A percentile compares a stretch with the other conserved stretches of the same genome.
Conservation (phyloP, 2,329 filamentous ascomycete genomes). For the Alternaria arborescens region DNA sequence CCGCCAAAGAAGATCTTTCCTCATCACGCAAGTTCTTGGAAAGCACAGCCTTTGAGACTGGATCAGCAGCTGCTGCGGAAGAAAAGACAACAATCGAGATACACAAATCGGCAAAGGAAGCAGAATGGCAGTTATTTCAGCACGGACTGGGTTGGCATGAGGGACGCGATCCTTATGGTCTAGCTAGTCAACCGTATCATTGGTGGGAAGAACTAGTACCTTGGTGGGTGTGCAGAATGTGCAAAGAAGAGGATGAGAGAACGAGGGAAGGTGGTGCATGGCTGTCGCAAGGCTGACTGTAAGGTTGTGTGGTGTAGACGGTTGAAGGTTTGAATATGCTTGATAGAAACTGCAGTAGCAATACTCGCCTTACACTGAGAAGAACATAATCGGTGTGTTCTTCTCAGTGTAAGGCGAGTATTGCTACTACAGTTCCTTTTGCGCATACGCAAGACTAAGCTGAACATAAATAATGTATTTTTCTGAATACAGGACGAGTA, state of each 20-base stretch:
- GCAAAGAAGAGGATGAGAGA: not conserved
- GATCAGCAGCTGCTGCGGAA: not conserved
- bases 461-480: no score
- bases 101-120: not conserved
- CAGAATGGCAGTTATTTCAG: not conserved
- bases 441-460: no score
- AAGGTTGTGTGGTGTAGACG: not conserved
- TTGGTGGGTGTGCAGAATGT: not conserved
- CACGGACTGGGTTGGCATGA: not conserved
- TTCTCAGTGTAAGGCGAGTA: not conserved
- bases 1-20: not conserved
- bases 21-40: not conserved
- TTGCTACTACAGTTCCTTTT: not conserved
- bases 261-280: not conserved
- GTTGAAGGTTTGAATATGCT: not conserved
- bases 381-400: not conserved
- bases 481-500: not conserved
- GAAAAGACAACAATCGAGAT: not conserved
- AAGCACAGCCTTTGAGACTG: not conserved
- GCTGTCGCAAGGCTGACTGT: not conserved
- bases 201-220: not conserved
- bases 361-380: not conserved
- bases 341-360: not conserved
- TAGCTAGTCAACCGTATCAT: conserved; percentile 2
- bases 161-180: not conserved